phyloP scores from a whole-genome alignment of 2,329 filamentous ascomycete genomes.

The Onygena corvina region DNA sequence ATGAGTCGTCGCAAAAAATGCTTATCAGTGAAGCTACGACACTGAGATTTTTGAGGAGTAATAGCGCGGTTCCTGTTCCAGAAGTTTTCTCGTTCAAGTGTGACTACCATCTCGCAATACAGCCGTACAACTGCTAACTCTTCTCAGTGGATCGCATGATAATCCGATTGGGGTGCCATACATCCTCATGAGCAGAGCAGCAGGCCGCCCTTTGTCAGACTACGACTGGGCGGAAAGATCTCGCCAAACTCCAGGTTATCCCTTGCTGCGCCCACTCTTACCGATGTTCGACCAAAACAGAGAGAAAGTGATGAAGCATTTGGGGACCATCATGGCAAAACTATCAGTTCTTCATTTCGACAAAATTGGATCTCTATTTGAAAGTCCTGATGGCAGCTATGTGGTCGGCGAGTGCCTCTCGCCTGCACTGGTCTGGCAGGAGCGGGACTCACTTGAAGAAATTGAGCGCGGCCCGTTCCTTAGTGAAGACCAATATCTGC shows the following conservation, averaged over 20 bases:
- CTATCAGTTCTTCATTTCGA: slow-evolving; percentile 21
- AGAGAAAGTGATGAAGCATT: slow-evolving; percentile 21
- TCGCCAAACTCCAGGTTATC: too few relatives aligned
- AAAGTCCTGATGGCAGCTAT: slow-evolving; percentile 18
- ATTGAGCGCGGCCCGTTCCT: slow-evolving; percentile 18
- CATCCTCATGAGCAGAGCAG: slow-evolving; percentile 26
- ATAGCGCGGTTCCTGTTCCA: slow-evolving; percentile 25
- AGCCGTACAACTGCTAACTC: too few relatives aligned
- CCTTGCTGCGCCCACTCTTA: background rate
- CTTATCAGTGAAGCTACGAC: slow-evolving; percentile 23
- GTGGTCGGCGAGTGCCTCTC: slow-evolving; percentile 17
- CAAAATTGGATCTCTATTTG: slow-evolving; percentile 22
- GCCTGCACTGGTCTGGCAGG: slow-evolving; percentile 17
- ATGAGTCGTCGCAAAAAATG: background rate
- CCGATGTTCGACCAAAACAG: slow-evolving; percentile 14
- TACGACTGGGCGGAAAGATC: background rate
- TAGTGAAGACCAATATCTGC: slow-evolving; percentile 16
- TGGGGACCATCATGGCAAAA: slow-evolving; percentile 19
- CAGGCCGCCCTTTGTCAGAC: slow-evolving; percentile 18
- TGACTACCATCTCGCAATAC: too few relatives aligned
- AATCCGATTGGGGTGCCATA: slow-evolving; percentile 25
- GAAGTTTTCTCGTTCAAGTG: slow-evolving; percentile 22
- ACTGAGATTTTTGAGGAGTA: slow-evolving; percentile 20
- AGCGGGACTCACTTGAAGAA: slow-evolving; percentile 12
- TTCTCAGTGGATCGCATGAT: too few relatives aligned